These are phyloP conservation scores for Hypoxylon sp. DNA, from an alignment of 2,329 filamentous ascomycete genomes.

Conservation along the genomic window DNA sequence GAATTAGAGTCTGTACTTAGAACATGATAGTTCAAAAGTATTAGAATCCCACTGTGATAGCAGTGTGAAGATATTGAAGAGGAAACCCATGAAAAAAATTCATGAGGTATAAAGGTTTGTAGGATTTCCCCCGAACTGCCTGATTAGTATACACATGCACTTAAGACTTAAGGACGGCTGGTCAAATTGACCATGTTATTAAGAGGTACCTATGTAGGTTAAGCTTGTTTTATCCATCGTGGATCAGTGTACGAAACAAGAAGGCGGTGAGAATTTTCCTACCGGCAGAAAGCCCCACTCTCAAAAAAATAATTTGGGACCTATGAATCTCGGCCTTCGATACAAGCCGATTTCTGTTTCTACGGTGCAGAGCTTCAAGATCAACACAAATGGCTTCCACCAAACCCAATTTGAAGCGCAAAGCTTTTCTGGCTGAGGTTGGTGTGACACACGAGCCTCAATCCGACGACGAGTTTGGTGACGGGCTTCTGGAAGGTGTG, in stretches of 20 bases:
- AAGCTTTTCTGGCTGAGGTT: slow-evolving; percentile 68
- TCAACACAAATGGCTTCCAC: slow-evolving; percentile 54
- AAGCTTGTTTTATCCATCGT: too few species aligned
- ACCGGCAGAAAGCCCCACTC: slow-evolving; percentile 38
- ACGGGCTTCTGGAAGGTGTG: slow-evolving; percentile 66
- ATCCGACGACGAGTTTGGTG: slow-evolving; percentile 71
- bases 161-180: too few species aligned
- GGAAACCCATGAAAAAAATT: too few species aligned
- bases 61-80: too few species aligned
- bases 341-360: slow-evolving; percentile 23
- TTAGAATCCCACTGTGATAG: background rate
- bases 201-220: background rate
- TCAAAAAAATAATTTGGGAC: slow-evolving; percentile 37
- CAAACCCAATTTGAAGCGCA: slow-evolving; percentile 70
- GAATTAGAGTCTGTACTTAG: background rate
- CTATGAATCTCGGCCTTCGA: slow-evolving; percentile 12
- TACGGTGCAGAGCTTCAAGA: slow-evolving; percentile 24
- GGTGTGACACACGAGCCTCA: slow-evolving; percentile 61
- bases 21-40: background rate
- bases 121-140: too few species aligned
- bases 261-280: slow-evolving; percentile 33
- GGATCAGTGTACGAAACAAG: background rate
- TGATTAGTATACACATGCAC: too few species aligned
- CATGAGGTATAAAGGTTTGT: too few species aligned
- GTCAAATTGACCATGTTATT: too few species aligned